A percentile compares a stretch with the other conserved stretches of the same genome.
Evolutionary conservation across 768 basidiomycete species (phyloP).

Genomic region (Termitomyces sp.): DNA sequence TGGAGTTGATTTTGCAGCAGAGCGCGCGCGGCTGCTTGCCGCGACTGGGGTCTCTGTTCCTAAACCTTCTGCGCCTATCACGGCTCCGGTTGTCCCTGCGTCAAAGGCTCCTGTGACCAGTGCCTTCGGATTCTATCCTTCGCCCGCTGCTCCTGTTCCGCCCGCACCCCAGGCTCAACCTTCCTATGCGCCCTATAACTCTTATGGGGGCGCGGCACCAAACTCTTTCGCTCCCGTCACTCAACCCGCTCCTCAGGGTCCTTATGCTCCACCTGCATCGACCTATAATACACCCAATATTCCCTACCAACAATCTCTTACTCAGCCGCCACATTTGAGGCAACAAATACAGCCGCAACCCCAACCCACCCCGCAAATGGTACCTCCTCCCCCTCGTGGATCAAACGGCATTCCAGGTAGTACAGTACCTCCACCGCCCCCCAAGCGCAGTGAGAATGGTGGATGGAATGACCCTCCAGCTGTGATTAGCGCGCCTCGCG

Average conservation of each 20-base stretch:
- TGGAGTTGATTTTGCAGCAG: constrained; percentile 33
- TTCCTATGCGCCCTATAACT: constrained; percentile 8
- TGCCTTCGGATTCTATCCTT: constrained; percentile 16
- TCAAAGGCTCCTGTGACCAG: constrained; percentile 5
- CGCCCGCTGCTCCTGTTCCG: constrained; percentile 16
- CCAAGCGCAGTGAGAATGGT: constrained; percentile 64
- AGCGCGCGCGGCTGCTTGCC: constrained; percentile 35
- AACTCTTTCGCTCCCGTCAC: constrained; percentile 22
- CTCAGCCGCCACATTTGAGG: constrained; percentile 41
- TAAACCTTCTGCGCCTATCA: constrained; percentile 17
- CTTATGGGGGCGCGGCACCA: constrained; percentile 7
- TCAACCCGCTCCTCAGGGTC: constrained; percentile 15
- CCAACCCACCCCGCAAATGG: constrained; percentile 27
- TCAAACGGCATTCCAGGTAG: constrained; percentile 24
- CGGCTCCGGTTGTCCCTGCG: constrained; percentile 14
- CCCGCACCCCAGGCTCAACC: constrained; percentile 12
- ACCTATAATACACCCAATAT: constrained; percentile 12
- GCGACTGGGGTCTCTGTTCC: constrained; percentile 20
- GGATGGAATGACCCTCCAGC: constrained; percentile 93
- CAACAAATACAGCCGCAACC: constrained; percentile 24
- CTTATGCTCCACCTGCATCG: constrained; percentile 29
- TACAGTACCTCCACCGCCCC: constrained; percentile 38
- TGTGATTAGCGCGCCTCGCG: constrained; percentile 42
- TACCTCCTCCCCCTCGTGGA: constrained; percentile 44
- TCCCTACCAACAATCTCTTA: constrained; percentile 23